Evolutionary conservation across 805 yeast species (phyloP), one percentile per base, ranked within the genome.

Genomic region (Metschnikowia drakensbergensis): DNA sequence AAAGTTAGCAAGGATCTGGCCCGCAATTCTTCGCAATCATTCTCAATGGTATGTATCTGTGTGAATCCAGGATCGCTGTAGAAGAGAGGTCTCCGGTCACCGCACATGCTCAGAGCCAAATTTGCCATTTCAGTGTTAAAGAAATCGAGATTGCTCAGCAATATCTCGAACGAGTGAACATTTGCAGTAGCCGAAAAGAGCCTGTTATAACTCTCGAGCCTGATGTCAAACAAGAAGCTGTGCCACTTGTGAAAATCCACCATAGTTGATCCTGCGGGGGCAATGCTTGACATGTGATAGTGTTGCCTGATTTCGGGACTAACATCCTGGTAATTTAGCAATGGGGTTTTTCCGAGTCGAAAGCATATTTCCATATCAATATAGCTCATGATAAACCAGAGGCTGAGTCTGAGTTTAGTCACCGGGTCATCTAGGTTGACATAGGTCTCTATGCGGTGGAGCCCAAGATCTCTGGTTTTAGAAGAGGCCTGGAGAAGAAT

Each of bases 381-480:
- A 10, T 66, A 51, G 51, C 72, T 77, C 38, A 81, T 71, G 17
- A 64, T 49, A 72, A 79, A 75, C 80, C 83, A 83, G 28, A 82
- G 47, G 5, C 62, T 53, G 22, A 76, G 60, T 36, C 79, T 68
- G 3, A 61, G 58, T 1, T 60, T 33, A 6, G 45, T 34, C 5
- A 3, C 17, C 8, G 45, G 37, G 13, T 42, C 45, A 6, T 48
- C 48, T 53, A 2, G 64, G 0, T 71, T 69, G 3, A 45, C 45
- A 48, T 73, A 71, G 1, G 75, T 58, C 45, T 80, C 84, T 4
- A 62, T 63, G 46, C 81, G 64, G 55, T 83, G 80, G 3, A 85
- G 64, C 0, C 87, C 87, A 57, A 81, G 57, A 31, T 78, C 82
- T 36, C 74, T 76, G 0, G 84, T 84, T 51, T 72, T 74, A 50